A percentile compares a stretch with the other conserved stretches of the same genome.
These are phyloP conservation scores for Ceratobasidium sp. DNA, from an alignment of 1,284 basidiomycete species.

Conservation along the genomic window DNA sequence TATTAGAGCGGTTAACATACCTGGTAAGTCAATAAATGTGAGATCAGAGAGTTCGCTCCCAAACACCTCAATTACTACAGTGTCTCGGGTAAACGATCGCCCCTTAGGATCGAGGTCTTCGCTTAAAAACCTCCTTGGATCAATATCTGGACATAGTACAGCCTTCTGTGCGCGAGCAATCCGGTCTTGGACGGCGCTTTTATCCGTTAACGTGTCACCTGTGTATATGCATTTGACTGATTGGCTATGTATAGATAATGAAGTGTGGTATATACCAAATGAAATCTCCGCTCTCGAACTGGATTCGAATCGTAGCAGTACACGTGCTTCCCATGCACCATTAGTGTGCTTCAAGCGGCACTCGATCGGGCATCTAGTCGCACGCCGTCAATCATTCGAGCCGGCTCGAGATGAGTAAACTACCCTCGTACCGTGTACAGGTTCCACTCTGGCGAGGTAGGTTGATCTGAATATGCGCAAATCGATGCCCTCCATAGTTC, in stretches of 20 bases:
- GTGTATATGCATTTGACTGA: background rate
- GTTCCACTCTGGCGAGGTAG: slow-evolving; percentile 51
- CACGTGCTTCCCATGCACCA: slow-evolving; percentile 50
- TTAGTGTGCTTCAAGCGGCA: slow-evolving; percentile 48
- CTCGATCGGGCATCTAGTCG: slow-evolving; percentile 49
- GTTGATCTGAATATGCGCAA: slow-evolving; percentile 53
- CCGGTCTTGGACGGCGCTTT: slow-evolving; percentile 68
- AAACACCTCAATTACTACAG: slow-evolving; percentile 76
- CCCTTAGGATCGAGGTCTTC: slow-evolving; percentile 56
- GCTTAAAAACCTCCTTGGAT: slow-evolving; percentile 60
- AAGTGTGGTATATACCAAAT: slow-evolving; percentile 21
- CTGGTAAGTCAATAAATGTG: slow-evolving; percentile 79
- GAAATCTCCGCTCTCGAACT: slow-evolving; percentile 33
- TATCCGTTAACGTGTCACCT: slow-evolving; percentile 13
- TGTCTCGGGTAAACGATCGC: slow-evolving; percentile 72
- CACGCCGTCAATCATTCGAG: slow-evolving; percentile 54
- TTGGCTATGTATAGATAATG: background rate
- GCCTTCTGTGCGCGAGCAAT: slow-evolving; percentile 77
- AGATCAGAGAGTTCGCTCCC: slow-evolving; percentile 79
- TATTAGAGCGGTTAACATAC: slow-evolving; percentile 58
- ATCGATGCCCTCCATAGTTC: background rate
- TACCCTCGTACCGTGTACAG: slow-evolving; percentile 49
- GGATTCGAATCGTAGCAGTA: slow-evolving; percentile 53
- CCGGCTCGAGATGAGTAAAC: background rate
- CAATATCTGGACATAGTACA: slow-evolving; percentile 71